These are phyloP conservation scores for Candida tibetensis DNA, from an alignment of 805 yeast species.

Conservation along the genomic window DNA sequence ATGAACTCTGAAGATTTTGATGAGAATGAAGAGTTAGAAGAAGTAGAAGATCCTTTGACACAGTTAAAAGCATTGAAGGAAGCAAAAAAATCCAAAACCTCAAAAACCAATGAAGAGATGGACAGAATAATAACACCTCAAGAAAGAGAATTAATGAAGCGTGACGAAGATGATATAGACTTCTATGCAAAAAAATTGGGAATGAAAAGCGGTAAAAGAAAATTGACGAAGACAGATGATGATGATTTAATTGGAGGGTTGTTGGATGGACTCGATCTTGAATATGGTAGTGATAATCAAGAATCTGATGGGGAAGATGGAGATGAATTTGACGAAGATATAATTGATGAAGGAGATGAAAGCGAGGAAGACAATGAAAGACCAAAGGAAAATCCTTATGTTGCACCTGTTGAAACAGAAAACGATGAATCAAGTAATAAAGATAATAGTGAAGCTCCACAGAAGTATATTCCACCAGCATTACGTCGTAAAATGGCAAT, in stretches of 20 bases:
- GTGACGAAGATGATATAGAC: conserved; percentile 75
- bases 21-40: conserved; percentile 9
- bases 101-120: conserved; percentile 3
- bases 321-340: conserved; percentile 17
- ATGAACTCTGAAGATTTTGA: conserved; percentile 16
- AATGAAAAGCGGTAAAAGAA: conserved; percentile 51
- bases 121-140: conserved; percentile 29
- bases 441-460: conserved; percentile 21
- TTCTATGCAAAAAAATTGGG: conserved; percentile 84
- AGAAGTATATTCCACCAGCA: conserved; percentile 83
- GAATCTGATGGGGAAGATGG: conserved; percentile 18
- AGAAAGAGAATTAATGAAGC: conserved; percentile 47
- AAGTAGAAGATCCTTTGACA: conserved; percentile 23
- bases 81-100: conserved; percentile 10
- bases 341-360: conserved; percentile 19
- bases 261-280: conserved; percentile 69
- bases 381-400: conserved; percentile 67
- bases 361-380: conserved; percentile 18
- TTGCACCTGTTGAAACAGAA: conserved; percentile 47
- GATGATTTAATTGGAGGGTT: conserved; percentile 82
- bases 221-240: conserved; percentile 50
- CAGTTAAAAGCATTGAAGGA: conserved; percentile 20
- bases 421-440: conserved; percentile 11
- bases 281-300: conserved; percentile 31
- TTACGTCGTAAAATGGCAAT: conserved; percentile 54